phyloP scores from a whole-genome alignment of 2,329 filamentous ascomycete species.

The Coniochaeta sp. region DNA sequence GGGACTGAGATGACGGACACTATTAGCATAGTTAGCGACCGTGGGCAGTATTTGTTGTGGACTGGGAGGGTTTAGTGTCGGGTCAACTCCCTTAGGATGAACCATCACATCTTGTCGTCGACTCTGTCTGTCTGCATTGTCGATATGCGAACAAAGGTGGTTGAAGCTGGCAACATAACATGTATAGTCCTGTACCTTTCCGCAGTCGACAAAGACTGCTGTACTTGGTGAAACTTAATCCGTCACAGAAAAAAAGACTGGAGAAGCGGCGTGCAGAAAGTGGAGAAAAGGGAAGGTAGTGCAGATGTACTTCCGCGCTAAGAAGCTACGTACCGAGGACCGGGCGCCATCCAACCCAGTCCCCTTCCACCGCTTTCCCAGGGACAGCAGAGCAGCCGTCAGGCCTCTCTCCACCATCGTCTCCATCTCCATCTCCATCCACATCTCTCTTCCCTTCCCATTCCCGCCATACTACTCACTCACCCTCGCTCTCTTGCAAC shows the following conservation, averaged over 20 bases:
- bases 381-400: background rate
- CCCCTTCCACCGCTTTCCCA: slow-evolving; percentile 1
- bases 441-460: background rate
- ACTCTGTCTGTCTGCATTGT: no score
- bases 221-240: no score
- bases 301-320: background rate
- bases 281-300: background rate
- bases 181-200: no score
- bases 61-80: no score
- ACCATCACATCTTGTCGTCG: no score
- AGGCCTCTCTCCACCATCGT: background rate
- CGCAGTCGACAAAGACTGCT: no score
- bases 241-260: background rate
- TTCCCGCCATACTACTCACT: background rate
- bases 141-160: no score
- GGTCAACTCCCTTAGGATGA: no score
- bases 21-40: no score
- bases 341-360: background rate
- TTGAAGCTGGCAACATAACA: no score
- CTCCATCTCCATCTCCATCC: background rate
- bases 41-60: no score
- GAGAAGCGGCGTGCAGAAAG: background rate
- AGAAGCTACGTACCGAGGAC: background rate
- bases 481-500: background rate
- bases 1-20: no score